Evolutionary conservation across 371 early-diverging fungal species (phyloP).

Genomic region (Rhizopus delemar): DNA sequence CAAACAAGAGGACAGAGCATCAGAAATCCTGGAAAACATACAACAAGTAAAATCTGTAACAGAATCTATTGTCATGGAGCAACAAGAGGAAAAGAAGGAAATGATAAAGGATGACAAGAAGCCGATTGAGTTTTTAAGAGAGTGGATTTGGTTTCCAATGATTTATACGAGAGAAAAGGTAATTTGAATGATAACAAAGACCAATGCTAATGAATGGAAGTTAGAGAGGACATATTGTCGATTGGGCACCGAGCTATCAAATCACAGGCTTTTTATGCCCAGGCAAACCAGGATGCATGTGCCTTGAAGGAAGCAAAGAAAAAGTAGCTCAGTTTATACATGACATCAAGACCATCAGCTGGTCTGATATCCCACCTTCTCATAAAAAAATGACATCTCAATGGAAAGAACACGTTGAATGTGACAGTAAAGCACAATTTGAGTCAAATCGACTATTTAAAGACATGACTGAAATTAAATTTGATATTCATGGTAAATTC

Average conservation of each 20-base stretch:
- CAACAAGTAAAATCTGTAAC: slow-evolving; percentile 25
- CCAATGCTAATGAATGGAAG: background rate
- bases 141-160: slow-evolving; percentile 55
- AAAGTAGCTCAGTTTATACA: slow-evolving; percentile 39
- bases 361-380: slow-evolving; percentile 42
- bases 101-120: slow-evolving; percentile 1
- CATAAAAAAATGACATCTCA: slow-evolving; percentile 44
- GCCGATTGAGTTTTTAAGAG: slow-evolving; percentile 32
- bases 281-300: slow-evolving; percentile 47
- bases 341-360: slow-evolving; percentile 47
- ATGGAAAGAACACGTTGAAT: slow-evolving; percentile 34
- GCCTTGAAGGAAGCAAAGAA: slow-evolving; percentile 43
- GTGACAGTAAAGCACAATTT: slow-evolving; percentile 18
- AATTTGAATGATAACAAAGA: background rate
- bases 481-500: slow-evolving; percentile 43
- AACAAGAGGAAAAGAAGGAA: background rate
- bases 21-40: slow-evolving; percentile 31
- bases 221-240: slow-evolving; percentile 45
- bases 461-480: slow-evolving; percentile 41
- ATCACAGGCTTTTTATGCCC: slow-evolving; percentile 46
- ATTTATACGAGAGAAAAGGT: slow-evolving; percentile 51
- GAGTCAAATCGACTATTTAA: slow-evolving; percentile 25
- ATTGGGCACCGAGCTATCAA: slow-evolving; percentile 45
- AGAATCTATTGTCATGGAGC: slow-evolving; percentile 18
- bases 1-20: slow-evolving; percentile 22